These are phyloP conservation scores for Periconia sp. DNA, from an alignment of 2,329 filamentous ascomycete genomes.

Conservation along the genomic window DNA sequence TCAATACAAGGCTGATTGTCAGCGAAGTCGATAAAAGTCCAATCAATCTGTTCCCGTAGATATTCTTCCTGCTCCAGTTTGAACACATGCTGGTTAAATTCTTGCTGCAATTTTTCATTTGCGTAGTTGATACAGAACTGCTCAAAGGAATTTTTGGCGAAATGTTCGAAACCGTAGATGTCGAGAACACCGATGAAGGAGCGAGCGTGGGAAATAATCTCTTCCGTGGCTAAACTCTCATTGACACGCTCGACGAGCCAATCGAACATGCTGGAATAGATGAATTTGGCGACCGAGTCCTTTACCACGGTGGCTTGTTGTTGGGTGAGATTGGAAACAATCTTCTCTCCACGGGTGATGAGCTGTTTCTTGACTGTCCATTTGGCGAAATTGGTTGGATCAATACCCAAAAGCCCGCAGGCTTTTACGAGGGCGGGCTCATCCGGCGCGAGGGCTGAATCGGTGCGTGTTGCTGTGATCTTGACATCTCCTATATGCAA, in stretches of 20 bases:
- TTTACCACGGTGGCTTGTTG: constrained; percentile 92
- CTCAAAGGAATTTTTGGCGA: constrained; percentile 99
- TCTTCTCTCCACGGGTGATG: constrained; percentile 94
- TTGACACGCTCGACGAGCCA: constrained; percentile 99
- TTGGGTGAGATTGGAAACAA: constrained; percentile 90
- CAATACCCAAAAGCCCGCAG: constrained; percentile 82
- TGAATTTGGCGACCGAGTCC: constrained; percentile 97
- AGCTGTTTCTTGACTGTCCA: constrained; percentile 99
- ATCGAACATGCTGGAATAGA: constrained; percentile 97
- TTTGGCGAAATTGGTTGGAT: constrained; percentile 83
- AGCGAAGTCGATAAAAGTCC: constrained; percentile 99
- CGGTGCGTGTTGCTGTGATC: constrained; percentile 85
- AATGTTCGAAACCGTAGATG: constrained; percentile 99
- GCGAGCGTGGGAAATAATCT: constrained; percentile 76
- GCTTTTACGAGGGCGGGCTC: constrained; percentile 84
- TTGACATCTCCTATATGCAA: constrained; percentile 96
- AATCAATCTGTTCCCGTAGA: constrained; percentile 92
- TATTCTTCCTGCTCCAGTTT: constrained; percentile 99
- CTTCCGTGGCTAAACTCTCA: constrained; percentile 81
- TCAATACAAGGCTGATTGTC: constrained; percentile 99
- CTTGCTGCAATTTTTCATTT: constrained; percentile 98
- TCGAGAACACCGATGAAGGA: constrained; percentile 98
- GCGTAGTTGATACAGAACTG: constrained; percentile 99
- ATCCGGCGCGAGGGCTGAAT: constrained; percentile 76
- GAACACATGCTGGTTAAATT: constrained; percentile 99